Base-by-base conservation (phyloP, 2,329 filamentous ascomycete genomes). In the Aspergillus phoenicis region DNA sequence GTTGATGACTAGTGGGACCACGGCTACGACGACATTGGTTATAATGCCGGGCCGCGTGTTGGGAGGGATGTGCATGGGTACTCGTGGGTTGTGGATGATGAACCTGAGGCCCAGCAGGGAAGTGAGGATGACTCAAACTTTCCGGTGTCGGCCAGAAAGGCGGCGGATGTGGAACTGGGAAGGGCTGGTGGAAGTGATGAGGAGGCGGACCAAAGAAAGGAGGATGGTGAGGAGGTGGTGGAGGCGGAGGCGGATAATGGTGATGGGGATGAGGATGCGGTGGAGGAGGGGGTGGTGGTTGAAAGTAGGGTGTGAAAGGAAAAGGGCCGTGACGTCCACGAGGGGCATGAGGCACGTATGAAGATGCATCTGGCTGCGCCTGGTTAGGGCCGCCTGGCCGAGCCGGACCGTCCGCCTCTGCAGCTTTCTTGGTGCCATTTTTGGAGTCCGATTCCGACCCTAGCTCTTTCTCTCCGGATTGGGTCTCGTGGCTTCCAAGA, bases 221-320 rank as follows among this genome's bases (percentile, higher is more conserved):
- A 30, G 33, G 24, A 24, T 24, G 24, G 7, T 30, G 36, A 43
- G 30, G 48, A 13, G 59, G 57, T 3, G 22, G 51, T 15, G 59
- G 41, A n/a, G 47, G 24, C 28, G 30, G 59, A 8, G 38, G 17
- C 22, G 24, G 20, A 41, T 22, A 45, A 45, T 17, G 39, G 45
- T 28, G 36, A 49, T 57, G 51, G 20, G 38, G 38, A 49, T 59
- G 54, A 20, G 33, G 28, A 43, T 36, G 39, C 45, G 28, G 51
- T 38, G 24, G 30, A 45, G 48, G 49, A 26, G 57, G 57, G 6
- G 30, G 41, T 38, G 45, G 45, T n/a, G 36, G 45, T 17, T 15
- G 47, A 22, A 28, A 28, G 24, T 15, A 20, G n/a, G 26, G 26
- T 13, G 17, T 33, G 47, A 51, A 51, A n/a, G 24, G 15, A 51